Conservation (phyloP, 257 asterid species). For the Solanum rostratum region DNA sequence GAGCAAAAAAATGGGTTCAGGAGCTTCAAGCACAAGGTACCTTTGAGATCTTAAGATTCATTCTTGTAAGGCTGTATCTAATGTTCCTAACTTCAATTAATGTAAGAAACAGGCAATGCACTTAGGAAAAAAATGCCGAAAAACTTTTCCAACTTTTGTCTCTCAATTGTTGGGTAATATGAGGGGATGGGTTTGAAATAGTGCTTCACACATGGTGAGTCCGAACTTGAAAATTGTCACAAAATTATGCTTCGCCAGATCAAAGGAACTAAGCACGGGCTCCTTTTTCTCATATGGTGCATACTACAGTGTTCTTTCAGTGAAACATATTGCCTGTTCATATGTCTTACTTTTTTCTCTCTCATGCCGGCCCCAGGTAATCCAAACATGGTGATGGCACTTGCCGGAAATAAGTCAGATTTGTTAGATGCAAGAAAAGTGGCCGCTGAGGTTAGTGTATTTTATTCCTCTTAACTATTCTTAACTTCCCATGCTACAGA, state of each 20-base stretch:
- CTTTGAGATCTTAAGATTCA: background rate
- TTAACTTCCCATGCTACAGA: background rate
- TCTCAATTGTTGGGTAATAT: background rate
- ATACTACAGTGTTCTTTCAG: background rate
- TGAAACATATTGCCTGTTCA: background rate
- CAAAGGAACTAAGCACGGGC: background rate
- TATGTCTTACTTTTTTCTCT: background rate
- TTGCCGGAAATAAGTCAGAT: conserved; percentile 78
- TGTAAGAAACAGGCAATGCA: background rate
- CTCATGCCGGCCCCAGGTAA: conserved; percentile 27
- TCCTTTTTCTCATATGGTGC: background rate
- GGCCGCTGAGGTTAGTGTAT: conserved; percentile 47
- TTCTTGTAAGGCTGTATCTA: background rate
- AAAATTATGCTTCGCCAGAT: background rate
- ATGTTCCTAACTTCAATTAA: background rate
- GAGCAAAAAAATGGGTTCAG: conserved; percentile 86
- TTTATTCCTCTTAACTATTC: background rate
- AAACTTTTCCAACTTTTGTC: background rate
- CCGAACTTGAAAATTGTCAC: background rate
- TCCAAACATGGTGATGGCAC: conserved; percentile 78
- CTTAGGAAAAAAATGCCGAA: background rate
- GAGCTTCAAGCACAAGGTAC: conserved; percentile 90
- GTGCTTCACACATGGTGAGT: background rate
- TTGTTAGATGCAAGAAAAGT: conserved; percentile 61
- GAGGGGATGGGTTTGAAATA: background rate